phyloP scores from a whole-genome alignment of 805 yeast species.

The Pachysolen tannophilus region DNA sequence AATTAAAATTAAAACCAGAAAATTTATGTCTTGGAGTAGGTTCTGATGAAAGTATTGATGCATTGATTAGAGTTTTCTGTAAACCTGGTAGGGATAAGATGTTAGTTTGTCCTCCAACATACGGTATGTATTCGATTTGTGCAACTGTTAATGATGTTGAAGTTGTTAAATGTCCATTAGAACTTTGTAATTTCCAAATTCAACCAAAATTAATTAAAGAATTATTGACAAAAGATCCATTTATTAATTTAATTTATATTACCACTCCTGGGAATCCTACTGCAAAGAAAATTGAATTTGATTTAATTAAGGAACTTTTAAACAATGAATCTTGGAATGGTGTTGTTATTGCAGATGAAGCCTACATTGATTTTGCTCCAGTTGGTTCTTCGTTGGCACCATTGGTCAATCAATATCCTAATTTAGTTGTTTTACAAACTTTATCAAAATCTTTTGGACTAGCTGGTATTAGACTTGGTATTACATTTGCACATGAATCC shows the following conservation, averaged over 20 bases:
- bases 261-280: slow-evolving; percentile 99
- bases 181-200: slow-evolving; percentile 56
- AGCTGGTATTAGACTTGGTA: slow-evolving; percentile 89
- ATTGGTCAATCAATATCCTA: slow-evolving; percentile 72
- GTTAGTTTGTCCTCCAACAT: slow-evolving; percentile 88
- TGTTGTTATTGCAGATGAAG: slow-evolving; percentile 84
- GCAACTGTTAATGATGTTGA: slow-evolving; percentile 86
- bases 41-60: slow-evolving; percentile 92
- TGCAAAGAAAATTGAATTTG: slow-evolving; percentile 49
- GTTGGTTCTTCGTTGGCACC: slow-evolving; percentile 66
- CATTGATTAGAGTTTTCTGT: slow-evolving; percentile 78
- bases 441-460: slow-evolving; percentile 92
- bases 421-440: slow-evolving; percentile 84
- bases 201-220: slow-evolving; percentile 48
- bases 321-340: slow-evolving; percentile 55
- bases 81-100: slow-evolving; percentile 77
- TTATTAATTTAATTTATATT: slow-evolving; percentile 68
- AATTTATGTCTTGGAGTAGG: slow-evolving; percentile 94
- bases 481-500: slow-evolving; percentile 57
- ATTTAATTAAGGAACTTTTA: slow-evolving; percentile 40
- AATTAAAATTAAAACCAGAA: slow-evolving; percentile 37
- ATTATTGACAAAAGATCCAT: slow-evolving; percentile 43
- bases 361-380: slow-evolving; percentile 81
- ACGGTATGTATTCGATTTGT: slow-evolving; percentile 93
- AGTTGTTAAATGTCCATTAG: slow-evolving; percentile 66